phyloP scores from a whole-genome alignment of 2,329 filamentous ascomycete genomes.

The Fusarium sublunatum region DNA sequence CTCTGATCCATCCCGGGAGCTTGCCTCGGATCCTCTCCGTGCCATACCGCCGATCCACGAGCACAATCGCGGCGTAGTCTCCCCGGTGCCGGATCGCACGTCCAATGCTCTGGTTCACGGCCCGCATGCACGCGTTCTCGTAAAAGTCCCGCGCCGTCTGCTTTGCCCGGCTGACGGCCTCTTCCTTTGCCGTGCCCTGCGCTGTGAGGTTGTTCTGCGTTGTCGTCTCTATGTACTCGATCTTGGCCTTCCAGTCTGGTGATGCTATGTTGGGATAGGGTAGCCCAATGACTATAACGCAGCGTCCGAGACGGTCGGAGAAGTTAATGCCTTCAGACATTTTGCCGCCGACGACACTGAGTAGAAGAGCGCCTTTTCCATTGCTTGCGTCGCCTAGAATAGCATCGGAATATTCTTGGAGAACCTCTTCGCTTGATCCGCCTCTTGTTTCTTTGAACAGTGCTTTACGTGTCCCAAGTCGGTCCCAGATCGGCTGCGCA shows the following conservation, averaged over 20 bases:
- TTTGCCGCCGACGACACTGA: slow-evolving; percentile 93
- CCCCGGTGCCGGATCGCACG: slow-evolving; percentile 87
- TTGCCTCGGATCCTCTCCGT: slow-evolving; percentile 78
- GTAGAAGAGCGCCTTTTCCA: slow-evolving; percentile 76
- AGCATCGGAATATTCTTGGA: slow-evolving; percentile 77
- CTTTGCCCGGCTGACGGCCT: slow-evolving; percentile 55
- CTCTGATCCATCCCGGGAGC: slow-evolving; percentile 88
- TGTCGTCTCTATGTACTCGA: slow-evolving; percentile 82
- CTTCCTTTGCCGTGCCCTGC: slow-evolving; percentile 38
- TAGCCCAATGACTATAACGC: slow-evolving; percentile 89
- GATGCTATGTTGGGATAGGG: slow-evolving; percentile 92
- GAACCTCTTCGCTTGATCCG: slow-evolving; percentile 72
- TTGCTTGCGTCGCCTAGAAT: slow-evolving; percentile 62
- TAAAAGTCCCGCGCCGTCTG: slow-evolving; percentile 81
- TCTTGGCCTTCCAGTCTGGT: slow-evolving; percentile 92
- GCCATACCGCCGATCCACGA: slow-evolving; percentile 85
- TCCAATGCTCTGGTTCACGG: slow-evolving; percentile 96
- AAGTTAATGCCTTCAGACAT: slow-evolving; percentile 99
- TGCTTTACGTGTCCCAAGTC: slow-evolving; percentile 67
- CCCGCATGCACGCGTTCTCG: slow-evolving; percentile 95
- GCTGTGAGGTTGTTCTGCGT: slow-evolving; percentile 53
- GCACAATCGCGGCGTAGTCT: slow-evolving; percentile 91
- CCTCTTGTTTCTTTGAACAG: slow-evolving; percentile 70
- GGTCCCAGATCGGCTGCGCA: slow-evolving; percentile 66
- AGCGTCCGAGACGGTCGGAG: slow-evolving; percentile 87